phyloP scores from a whole-genome alignment of 2,329 filamentous ascomycete genomes.

The Beauveria medogensis region DNA sequence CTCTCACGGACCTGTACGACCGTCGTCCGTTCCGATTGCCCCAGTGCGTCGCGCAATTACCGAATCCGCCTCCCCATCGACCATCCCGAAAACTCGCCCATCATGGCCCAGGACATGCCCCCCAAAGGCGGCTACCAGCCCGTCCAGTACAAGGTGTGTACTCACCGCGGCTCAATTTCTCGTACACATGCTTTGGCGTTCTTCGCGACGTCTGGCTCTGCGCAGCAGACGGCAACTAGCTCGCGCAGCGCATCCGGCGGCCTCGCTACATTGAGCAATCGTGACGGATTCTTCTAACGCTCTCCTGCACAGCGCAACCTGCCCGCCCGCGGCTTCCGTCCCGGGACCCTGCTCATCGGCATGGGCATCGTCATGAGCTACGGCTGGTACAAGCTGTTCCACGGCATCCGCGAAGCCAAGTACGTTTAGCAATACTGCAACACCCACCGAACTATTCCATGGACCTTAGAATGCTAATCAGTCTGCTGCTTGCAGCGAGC shows the following conservation, averaged over 20 bases:
- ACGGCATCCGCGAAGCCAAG: constrained; percentile 87
- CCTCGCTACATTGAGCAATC: not conserved
- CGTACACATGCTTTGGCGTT: not conserved
- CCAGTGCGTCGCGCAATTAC: constrained; percentile 15
- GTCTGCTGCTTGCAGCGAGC: constrained; percentile 54
- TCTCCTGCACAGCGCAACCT: constrained; percentile 67
- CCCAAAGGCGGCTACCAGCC: constrained; percentile 88
- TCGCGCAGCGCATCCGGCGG: not conserved
- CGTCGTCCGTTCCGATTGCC: not conserved
- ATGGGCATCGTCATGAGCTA: constrained; percentile 75
- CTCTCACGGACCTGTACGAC: not conserved
- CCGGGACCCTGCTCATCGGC: constrained; percentile 67
- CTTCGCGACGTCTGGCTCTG: not conserved
- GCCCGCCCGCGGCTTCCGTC: constrained; percentile 82
- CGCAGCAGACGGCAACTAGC: not conserved
- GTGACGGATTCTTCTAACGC: constrained; percentile 13
- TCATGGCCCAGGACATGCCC: constrained; percentile 97
- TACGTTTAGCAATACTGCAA: constrained; percentile 38
- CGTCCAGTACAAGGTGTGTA: constrained; percentile 87
- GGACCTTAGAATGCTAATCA: constrained; percentile 8
- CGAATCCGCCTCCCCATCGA: constrained; percentile 6
- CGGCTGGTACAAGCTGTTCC: constrained; percentile 79
- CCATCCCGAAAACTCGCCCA: constrained; percentile 28
- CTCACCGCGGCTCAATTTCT: not conserved
- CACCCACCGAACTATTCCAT: not conserved